Percentiles rank a stretch among this genome's conserved stretches.
phyloP scores from a whole-genome alignment of 1,284 basidiomycete genomes.

The Ganoderma lucidum region DNA sequence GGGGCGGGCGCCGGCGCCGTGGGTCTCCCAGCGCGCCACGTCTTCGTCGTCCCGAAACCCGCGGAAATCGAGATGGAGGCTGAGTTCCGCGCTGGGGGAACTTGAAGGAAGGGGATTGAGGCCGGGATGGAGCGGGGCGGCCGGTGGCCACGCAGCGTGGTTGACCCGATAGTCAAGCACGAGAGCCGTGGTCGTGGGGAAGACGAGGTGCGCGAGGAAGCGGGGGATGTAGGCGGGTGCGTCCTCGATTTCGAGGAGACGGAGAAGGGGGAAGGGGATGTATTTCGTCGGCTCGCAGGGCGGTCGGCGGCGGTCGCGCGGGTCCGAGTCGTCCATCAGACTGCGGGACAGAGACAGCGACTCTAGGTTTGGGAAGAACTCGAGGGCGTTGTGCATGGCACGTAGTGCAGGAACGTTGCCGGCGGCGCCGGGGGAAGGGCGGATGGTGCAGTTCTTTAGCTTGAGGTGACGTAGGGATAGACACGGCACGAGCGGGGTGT shows the following conservation, averaged over 20 bases:
- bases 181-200: not conserved
- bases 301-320: not conserved
- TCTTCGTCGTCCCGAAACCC: not conserved
- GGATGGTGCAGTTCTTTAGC: not conserved
- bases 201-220: not conserved
- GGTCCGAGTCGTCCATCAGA: not conserved
- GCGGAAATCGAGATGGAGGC: not conserved
- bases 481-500: not conserved
- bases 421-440: not conserved
- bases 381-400: not conserved
- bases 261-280: not conserved
- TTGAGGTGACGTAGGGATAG: not conserved
- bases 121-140: not conserved
- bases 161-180: not conserved
- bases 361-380: not conserved
- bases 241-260: slow-evolving; percentile 1
- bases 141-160: too few relatives aligned
- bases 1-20: not conserved
- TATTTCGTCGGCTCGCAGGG: not conserved
- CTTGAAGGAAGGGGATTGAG: not conserved
- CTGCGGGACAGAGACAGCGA: not conserved
- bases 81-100: not conserved
- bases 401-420: not conserved
- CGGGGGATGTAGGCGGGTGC: not conserved
- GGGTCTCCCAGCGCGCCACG: not conserved